Evolutionary conservation across 1,284 basidiomycete species (phyloP).

Genomic region (Pseudozyma thailandica): DNA sequence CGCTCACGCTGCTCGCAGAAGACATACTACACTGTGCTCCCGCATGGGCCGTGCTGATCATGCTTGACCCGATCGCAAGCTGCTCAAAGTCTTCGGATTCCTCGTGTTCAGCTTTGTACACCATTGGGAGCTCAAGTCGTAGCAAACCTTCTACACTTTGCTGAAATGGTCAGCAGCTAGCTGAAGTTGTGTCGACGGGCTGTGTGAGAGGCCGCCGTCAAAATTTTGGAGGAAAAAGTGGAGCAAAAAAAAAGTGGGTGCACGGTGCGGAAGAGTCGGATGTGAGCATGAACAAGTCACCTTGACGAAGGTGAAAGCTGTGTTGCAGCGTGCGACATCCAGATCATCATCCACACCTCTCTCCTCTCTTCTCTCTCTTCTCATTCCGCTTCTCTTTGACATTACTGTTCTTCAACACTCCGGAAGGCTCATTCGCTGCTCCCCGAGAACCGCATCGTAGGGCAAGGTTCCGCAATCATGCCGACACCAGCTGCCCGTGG

Average conservation of each 20-base stretch:
- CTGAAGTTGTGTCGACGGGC: too few relatives aligned
- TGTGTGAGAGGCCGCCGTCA: too few relatives aligned
- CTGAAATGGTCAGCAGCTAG: too few relatives aligned
- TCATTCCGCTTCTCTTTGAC: neutral
- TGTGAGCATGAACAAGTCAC: neutral
- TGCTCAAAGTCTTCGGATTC: neutral
- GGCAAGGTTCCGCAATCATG: slow-evolving; percentile 17
- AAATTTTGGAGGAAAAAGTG: too few relatives aligned
- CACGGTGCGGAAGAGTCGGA: neutral
- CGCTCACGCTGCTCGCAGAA: too few relatives aligned
- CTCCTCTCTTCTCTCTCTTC: neutral
- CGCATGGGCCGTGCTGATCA: slow-evolving; percentile 9
- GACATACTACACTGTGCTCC: neutral
- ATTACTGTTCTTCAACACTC: neutral
- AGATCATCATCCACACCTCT: neutral
- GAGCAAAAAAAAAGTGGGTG: neutral
- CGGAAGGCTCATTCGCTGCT: too few relatives aligned
- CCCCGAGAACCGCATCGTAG: too few relatives aligned
- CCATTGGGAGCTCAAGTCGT: too few relatives aligned
- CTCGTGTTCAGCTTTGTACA: neutral
- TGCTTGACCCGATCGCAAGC: neutral
- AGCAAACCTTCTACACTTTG: too few relatives aligned
- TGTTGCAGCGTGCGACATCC: slow-evolving; percentile 6
- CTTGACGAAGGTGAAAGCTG: slow-evolving; percentile 1
- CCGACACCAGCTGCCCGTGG: slow-evolving; percentile 30